Base-by-base conservation (phyloP, 345 rosid genomes). In the Citrus trifoliata region DNA sequence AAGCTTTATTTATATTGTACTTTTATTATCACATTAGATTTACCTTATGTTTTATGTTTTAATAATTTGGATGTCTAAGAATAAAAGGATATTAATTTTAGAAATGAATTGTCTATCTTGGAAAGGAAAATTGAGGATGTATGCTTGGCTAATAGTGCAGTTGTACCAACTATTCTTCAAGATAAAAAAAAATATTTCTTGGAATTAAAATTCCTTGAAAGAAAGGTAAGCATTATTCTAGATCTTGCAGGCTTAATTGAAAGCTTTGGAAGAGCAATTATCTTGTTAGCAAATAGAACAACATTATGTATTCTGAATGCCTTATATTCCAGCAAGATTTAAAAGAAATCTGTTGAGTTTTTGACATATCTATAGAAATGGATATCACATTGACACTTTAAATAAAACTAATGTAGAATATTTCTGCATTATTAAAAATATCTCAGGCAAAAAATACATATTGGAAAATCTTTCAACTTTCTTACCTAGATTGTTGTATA, bases 91-190 rank as follows among this genome's bases (percentile, higher is more conserved):
- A 42, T 21, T 2, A 18, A 19, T 21, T 55, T 55, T 55, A 21
- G 9, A 18, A 18, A 55, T 55, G 60, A 55, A 6, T 55, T 55
- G 60, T 56, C 25, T 0, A 56, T n/a, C 51, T 3, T 46, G 5
- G 18, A 46, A 46, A 2, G 18, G 51, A 46, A 46, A 46, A 46
- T 13, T 46, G 1, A 0, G 9, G 25, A 56, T 22, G 4, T n/a
- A 46, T 79, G 72, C 72, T 30, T 79, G 1, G 24, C 19, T 38
- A 38, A 79, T 30, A 62, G 55, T 79, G 71, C 16, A 37, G 40
- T 7, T 1, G 40, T 6, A 0, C 40, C 40, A 37, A 37, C 9
- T 19, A 64, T 72, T 4, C 14, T 79, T 27, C 24, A 0, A 19
- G 24, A 14, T 40, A 12, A 46, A 46, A 35, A n/a, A 38, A 6